Conservation (phyloP, 2,329 filamentous ascomycete genomes). For the Didymella lethalis region DNA sequence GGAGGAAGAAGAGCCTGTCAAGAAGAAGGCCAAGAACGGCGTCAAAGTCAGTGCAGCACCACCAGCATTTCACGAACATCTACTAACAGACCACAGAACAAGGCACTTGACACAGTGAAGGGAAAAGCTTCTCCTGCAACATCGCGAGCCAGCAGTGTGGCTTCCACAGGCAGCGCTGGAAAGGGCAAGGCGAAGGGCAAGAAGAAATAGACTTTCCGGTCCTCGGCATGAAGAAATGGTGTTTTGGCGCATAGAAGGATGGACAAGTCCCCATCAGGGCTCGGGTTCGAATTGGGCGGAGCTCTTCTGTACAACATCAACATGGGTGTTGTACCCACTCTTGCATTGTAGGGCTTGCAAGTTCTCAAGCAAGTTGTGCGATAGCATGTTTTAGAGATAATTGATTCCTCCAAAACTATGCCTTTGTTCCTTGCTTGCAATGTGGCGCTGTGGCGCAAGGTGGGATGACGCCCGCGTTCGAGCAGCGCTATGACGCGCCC, state of each 20-base stretch:
- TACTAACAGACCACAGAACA: slow-evolving; percentile 70
- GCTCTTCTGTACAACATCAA: slow-evolving; percentile 14
- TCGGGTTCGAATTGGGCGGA: neutral
- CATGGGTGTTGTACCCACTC: slow-evolving; percentile 1
- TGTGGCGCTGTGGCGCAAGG: slow-evolving; percentile 11
- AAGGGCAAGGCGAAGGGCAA: slow-evolving; percentile 60
- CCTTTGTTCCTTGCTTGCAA: neutral
- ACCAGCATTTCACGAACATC: rapidly evolving
- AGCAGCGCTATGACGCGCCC: slow-evolving; percentile 20
- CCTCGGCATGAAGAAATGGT: slow-evolving; percentile 16
- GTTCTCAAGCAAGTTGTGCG: neutral
- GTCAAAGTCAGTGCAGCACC: slow-evolving; percentile 72
- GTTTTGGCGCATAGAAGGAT: slow-evolving; percentile 24
- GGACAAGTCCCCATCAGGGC: neutral
- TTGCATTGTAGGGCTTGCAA: neutral
- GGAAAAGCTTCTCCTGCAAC: slow-evolving; percentile 75
- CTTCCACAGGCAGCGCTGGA: slow-evolving; percentile 70
- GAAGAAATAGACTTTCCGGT: slow-evolving; percentile 52
- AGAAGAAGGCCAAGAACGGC: slow-evolving; percentile 92
- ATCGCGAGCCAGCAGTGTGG: slow-evolving; percentile 88
- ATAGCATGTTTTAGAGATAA: slow-evolving; percentile 4
- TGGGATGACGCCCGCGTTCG: slow-evolving; percentile 7
- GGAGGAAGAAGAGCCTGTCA: slow-evolving; percentile 78
- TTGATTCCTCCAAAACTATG: neutral
- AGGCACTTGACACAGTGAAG: slow-evolving; percentile 89